Conservation (phyloP, 139 green algal species). For the Tetraselmis striata region DNA sequence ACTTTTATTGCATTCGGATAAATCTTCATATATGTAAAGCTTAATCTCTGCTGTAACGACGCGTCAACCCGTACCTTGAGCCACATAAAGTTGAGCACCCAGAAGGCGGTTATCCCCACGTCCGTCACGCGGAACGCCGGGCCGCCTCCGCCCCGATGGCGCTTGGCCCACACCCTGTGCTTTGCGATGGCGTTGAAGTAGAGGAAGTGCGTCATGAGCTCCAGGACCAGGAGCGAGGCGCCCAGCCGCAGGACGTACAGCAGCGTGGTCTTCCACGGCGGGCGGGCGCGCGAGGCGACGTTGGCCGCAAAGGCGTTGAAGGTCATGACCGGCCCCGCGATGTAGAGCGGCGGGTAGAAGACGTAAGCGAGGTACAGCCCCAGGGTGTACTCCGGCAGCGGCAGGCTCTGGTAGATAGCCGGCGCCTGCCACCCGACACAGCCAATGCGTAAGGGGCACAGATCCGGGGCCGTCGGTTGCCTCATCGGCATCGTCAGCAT, state of each 20-base stretch:
- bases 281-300: conserved; percentile 10
- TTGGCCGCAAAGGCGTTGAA: conserved; percentile 82
- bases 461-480: too few relatives aligned
- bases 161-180: conserved; percentile 26
- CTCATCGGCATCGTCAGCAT: too few relatives aligned
- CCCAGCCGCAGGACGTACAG: conserved; percentile 47
- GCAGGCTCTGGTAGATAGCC: too few relatives aligned
- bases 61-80: conserved; percentile 82
- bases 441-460: too few relatives aligned
- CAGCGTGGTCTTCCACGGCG: background rate
- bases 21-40: too few relatives aligned
- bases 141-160: conserved; percentile 10
- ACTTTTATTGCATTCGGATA: too few relatives aligned
- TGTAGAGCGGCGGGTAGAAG: conserved; percentile 88
- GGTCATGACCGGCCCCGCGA: conserved; percentile 78
- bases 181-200: conserved; percentile 76
- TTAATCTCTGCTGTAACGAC: too few relatives aligned
- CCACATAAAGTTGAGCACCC: conserved; percentile 90
- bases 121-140: conserved; percentile 27
- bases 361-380: conserved; percentile 55
- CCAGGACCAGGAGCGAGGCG: conserved; percentile 49
- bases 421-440: too few relatives aligned
- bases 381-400: conserved; percentile 1
- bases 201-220: conserved; percentile 70
- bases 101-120: conserved; percentile 60